Evolutionary conservation across 2,329 filamentous ascomycete genomes (phyloP).

Genomic region (Pseudonectria foliicola): DNA sequence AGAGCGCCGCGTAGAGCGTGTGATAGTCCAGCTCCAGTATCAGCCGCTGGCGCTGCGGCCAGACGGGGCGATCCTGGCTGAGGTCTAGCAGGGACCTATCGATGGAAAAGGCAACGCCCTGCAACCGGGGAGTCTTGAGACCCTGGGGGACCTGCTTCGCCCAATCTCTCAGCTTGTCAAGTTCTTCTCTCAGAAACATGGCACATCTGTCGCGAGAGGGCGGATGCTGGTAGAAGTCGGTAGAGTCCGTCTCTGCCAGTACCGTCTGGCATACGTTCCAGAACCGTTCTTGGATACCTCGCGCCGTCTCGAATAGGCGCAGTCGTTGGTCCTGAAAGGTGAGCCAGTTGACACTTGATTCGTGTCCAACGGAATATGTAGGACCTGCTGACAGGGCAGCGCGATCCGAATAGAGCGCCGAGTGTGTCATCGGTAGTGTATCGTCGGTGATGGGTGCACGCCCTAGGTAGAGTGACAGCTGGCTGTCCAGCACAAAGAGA

Average conservation of each 20-base stretch:
- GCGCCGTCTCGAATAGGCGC: slow-evolving; percentile 9
- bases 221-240: slow-evolving; percentile 19
- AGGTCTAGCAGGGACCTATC: slow-evolving; percentile 26
- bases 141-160: slow-evolving; percentile 26
- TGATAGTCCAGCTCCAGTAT: slow-evolving; percentile 38
- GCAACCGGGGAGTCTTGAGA: slow-evolving; percentile 30
- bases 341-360: slow-evolving; percentile 14
- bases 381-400: slow-evolving; percentile 10
- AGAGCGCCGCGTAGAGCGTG: slow-evolving; percentile 30
- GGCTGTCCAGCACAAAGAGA: slow-evolving; percentile 11
- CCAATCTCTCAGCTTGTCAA: slow-evolving; percentile 24
- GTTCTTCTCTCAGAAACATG: slow-evolving; percentile 19
- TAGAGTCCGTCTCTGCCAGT: slow-evolving; percentile 8
- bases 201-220: slow-evolving; percentile 20
- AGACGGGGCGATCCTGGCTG: slow-evolving; percentile 30
- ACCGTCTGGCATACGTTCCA: slow-evolving; percentile 8
- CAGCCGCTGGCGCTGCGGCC: slow-evolving; percentile 35
- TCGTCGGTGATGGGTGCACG: slow-evolving; percentile 11
- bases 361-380: slow-evolving; percentile 8
- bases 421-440: not conserved
- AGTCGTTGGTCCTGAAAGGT: slow-evolving; percentile 14
- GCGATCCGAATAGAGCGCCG: slow-evolving; percentile 6
- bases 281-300: slow-evolving; percentile 13
- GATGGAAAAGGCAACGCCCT: slow-evolving; percentile 30
- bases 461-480: slow-evolving; percentile 13